Evolutionary conservation across 495 filamentous ascomycete species (phyloP).

Genomic region (Aspergillus hancockii): DNA sequence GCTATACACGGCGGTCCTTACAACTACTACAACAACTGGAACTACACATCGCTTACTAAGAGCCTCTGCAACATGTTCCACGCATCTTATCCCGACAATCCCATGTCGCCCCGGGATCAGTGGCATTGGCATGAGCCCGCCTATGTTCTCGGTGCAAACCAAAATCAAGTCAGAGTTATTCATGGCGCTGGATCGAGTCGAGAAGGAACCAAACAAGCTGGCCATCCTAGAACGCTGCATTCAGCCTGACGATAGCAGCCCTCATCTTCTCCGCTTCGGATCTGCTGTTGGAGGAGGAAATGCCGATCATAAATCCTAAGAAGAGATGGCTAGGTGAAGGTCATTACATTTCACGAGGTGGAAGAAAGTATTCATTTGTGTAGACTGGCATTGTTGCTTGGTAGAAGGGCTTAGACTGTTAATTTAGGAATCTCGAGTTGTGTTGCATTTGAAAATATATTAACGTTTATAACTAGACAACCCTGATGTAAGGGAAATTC

Average conservation of each 20-base stretch:
- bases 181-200: slow-evolving; percentile 7
- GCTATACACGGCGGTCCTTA: slow-evolving; percentile 22
- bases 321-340: no score
- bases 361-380: no score
- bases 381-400: no score
- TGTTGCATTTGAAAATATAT: no score
- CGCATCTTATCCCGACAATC: neutral
- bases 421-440: no score
- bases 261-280: neutral
- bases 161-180: slow-evolving; percentile 2
- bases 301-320: no score
- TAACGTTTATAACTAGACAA: no score
- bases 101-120: neutral
- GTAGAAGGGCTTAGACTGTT: no score
- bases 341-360: no score
- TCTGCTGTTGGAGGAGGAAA: neutral
- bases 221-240: slow-evolving; percentile 20
- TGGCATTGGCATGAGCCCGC: neutral
- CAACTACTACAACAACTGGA: slow-evolving; percentile 20
- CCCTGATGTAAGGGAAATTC: no score
- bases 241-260: slow-evolving; percentile 14
- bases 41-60: slow-evolving; percentile 11
- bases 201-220: slow-evolving; percentile 10
- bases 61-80: slow-evolving; percentile 6
- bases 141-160: slow-evolving; percentile 13